Base-by-base conservation (phyloP, 2,329 filamentous ascomycete genomes). In the Calonectria pauciramosa region DNA sequence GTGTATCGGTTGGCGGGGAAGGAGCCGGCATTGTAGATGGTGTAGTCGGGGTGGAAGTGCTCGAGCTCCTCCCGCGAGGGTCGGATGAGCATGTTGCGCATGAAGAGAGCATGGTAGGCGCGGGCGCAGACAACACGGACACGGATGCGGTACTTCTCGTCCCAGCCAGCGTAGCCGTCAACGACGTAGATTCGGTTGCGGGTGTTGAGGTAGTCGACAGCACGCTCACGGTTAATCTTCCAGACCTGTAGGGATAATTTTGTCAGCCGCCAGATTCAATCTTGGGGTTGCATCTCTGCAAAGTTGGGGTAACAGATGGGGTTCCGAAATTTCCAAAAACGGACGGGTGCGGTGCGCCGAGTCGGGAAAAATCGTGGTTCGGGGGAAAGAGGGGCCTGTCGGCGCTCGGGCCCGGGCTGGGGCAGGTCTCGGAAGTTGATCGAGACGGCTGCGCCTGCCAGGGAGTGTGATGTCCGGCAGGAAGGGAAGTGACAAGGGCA, bases 81-180 rank as follows among this genome's bases (percentile, higher is more conserved):
- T 82, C 97, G 94, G 90, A 99, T 99, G 85, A 99, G 94, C 97
- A 99, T 99, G 91, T 99, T 99, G 85, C 96, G 95, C 97, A 99
- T 99, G 93, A 99, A 99, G 79, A 99, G 93, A 77, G 97, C 97
- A 91, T 99, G 97, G 91, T 99, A 99, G 87, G 97, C 97, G 85
- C 97, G 96, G 80, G 97, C 97, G 89, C 97, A 99, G 85, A 99
- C 96, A 79, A 99, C 96, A 84, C 97, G 96, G 82, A 99, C 97
- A 83, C 93, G 95, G 89, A 99, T 99, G 80, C 96, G 92, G 91
- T 99, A 99, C 87, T 97, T 96, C 90, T 97, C 94, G 83, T 99
- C 97, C 97, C 97, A 99, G 86, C 97, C 97, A 80, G 97, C 97
- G 85, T 94, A 99, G 79, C 97, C 97, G 86, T 99, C 97, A 80